A percentile compares a stretch with the other conserved stretches of the same genome.
Evolutionary conservation across 192 early-diverging fungal species (phyloP).

Genomic region (Coemansia sp.): DNA sequence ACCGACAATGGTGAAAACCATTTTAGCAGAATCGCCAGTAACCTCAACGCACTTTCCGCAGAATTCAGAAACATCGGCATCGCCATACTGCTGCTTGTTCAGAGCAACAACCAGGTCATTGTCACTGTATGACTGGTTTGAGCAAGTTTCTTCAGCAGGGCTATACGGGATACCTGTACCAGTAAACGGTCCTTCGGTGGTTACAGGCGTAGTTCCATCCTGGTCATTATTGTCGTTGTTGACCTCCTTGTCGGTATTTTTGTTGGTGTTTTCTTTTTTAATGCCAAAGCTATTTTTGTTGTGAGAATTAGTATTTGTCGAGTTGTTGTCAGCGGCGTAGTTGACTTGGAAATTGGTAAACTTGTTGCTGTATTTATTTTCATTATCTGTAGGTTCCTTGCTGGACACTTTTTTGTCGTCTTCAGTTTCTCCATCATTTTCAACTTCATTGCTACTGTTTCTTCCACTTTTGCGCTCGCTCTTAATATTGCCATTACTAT

Average conservation of each 20-base stretch:
- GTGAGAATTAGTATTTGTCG: too few relatives aligned
- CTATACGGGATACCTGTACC: background rate
- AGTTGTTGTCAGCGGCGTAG: too few relatives aligned
- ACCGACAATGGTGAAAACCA: background rate
- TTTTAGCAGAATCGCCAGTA: background rate
- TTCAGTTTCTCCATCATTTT: too few relatives aligned
- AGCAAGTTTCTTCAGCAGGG: background rate
- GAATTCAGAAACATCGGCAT: background rate
- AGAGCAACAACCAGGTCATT: background rate
- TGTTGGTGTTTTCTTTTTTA: background rate
- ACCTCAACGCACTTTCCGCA: background rate
- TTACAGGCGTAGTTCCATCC: background rate
- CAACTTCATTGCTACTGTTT: too few relatives aligned
- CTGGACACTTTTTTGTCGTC: too few relatives aligned
- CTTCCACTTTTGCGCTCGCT: background rate
- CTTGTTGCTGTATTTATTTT: too few relatives aligned
- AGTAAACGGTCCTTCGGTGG: background rate
- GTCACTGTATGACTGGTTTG: background rate
- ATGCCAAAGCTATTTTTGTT: background rate
- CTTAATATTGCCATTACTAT: background rate
- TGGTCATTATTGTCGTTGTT: background rate
- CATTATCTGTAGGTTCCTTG: too few relatives aligned
- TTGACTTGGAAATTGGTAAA: too few relatives aligned
- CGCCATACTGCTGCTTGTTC: background rate
- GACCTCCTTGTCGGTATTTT: background rate